A percentile compares a stretch with the other conserved stretches of the same genome.
Evolutionary conservation across 805 yeast genomes (phyloP).

Genomic region (Myxozyma kluyveri): DNA sequence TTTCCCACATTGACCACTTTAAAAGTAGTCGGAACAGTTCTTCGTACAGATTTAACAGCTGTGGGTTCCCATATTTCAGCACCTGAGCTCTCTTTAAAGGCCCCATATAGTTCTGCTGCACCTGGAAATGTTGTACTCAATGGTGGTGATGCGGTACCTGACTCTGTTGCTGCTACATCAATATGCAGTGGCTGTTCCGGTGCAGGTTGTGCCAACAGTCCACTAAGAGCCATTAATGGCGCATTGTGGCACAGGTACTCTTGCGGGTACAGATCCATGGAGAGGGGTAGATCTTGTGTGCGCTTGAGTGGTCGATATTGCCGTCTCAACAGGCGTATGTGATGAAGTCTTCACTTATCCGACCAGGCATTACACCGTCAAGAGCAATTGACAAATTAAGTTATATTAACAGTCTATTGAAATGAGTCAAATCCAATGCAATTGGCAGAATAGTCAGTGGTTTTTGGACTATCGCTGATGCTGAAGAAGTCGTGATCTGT

Average conservation of each 20-base stretch:
- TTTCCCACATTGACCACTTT: constrained; percentile 16
- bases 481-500: too few relatives aligned
- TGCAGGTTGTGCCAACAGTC: constrained; percentile 11
- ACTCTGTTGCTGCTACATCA: constrained; percentile 1
- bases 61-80: constrained; percentile 21
- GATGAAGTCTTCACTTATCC: too few relatives aligned
- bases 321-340: too few relatives aligned
- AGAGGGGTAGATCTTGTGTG: neutral
- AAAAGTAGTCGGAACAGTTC: constrained; percentile 7
- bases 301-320: too few relatives aligned
- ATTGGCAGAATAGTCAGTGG: too few relatives aligned
- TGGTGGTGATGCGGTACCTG: neutral
- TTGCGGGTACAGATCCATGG: constrained; percentile 26
- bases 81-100: constrained; percentile 12
- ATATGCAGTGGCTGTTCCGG: neutral
- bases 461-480: too few relatives aligned
- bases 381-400: too few relatives aligned
- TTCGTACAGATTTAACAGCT: constrained; percentile 10
- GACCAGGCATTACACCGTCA: too few relatives aligned
- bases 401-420: too few relatives aligned
- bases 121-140: constrained; percentile 14
- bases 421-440: too few relatives aligned
- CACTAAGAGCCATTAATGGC: constrained; percentile 28
- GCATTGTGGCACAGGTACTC: constrained; percentile 25
- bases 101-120: constrained; percentile 15